Percentiles rank a stretch among this genome's conserved stretches.
phyloP scores from a whole-genome alignment of 805 yeast species.

The Teunomyces funiuensis region DNA sequence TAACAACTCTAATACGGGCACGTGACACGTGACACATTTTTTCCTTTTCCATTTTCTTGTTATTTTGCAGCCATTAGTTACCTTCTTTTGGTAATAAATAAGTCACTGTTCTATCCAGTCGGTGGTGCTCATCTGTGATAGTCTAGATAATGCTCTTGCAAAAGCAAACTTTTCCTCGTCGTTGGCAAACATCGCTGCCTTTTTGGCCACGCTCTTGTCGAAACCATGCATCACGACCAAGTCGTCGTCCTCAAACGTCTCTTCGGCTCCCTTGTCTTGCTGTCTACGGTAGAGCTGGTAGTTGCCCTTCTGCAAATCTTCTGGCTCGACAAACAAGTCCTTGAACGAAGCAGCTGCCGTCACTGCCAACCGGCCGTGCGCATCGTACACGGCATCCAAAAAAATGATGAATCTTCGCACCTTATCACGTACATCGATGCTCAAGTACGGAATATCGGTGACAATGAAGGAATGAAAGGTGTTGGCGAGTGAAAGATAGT shows the following conservation, averaged over 20 bases:
- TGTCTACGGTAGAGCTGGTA: slow-evolving; percentile 42
- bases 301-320: slow-evolving; percentile 51
- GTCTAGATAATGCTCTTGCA: slow-evolving; percentile 88
- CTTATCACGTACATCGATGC: slow-evolving; percentile 75
- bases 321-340: slow-evolving; percentile 83
- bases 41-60: neutral
- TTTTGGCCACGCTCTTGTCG: slow-evolving; percentile 66
- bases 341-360: slow-evolving; percentile 86
- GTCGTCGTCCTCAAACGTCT: slow-evolving; percentile 52
- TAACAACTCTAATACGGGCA: no score
- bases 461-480: slow-evolving; percentile 77
- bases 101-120: slow-evolving; percentile 73
- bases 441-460: slow-evolving; percentile 87
- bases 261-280: slow-evolving; percentile 36
- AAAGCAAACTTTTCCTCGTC: slow-evolving; percentile 97
- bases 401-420: slow-evolving; percentile 92
- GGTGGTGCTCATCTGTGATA: slow-evolving; percentile 89
- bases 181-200: slow-evolving; percentile 76
- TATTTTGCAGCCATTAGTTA: neutral
- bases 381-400: slow-evolving; percentile 92
- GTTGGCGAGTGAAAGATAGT: slow-evolving; percentile 79
- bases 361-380: slow-evolving; percentile 82
- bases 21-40: no score
- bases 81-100: no score
- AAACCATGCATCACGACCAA: slow-evolving; percentile 77